Base-by-base conservation (phyloP, 164 flowering plant genomes). In the Taxillus chinensis region DNA sequence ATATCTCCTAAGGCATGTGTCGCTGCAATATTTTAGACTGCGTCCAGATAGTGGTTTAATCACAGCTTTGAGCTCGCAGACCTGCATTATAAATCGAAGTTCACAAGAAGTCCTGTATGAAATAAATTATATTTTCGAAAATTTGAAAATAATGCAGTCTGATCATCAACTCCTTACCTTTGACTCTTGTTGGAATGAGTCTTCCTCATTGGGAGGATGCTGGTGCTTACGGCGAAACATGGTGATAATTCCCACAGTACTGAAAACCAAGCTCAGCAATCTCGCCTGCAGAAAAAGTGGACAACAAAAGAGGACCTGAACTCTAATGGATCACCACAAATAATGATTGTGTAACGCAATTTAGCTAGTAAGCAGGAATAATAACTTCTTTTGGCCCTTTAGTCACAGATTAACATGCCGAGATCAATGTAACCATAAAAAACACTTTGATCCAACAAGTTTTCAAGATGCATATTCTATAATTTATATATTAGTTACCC, bases 1-100 rank as follows among this genome's bases (percentile, higher is more conserved):
- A 71, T 89, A 95, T 78, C 97, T 81, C 76, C 69, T 78, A 66
- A 95, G 66, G 74, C 97, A 91, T 52, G 90, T 83, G 71, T 91
- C 90, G 65, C 72, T 69, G 65, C 95, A 95, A 61, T 78, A 95
- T 62, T 66, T 75, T 63, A 65, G 72, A 64, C 68, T 77, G 52
- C 83, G 82, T 14, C 83, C 95, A 45, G 87, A 79, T 46, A 87
- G 69, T 13, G 85, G 90, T 53, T 95, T 97, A 53, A 95, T 68
- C n/a, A 85, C 82, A 72, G 70, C 70, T 69, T 64, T 87, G 27
- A 93, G 90, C 72, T 93, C 97, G 51, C 77, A 78, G 42, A 87
- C 65, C 99, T 90, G 78, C 62, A 65, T 7, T 27, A 11, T 38
- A 48, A 42, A 51, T 39, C 57, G 40, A 56, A 61, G 27, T 2